Evolutionary conservation across 306 rosid genomes (phyloP).

Genomic region (Dalbergia cultrata): DNA sequence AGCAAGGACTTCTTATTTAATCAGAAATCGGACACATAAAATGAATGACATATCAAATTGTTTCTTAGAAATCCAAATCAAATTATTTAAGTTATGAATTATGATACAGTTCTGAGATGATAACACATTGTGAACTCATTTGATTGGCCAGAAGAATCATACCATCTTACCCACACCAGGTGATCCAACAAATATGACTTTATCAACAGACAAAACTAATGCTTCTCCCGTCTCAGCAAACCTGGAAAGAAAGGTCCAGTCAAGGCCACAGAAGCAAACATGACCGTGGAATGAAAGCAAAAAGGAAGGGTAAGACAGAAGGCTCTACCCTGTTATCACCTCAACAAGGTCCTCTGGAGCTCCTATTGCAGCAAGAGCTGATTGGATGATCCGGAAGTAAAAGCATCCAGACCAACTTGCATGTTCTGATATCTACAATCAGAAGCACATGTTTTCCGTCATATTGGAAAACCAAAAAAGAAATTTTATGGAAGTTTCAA

Average conservation of each 20-base stretch:
- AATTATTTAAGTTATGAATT: conserved; percentile 16
- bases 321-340: conserved; percentile 78
- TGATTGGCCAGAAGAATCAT: conserved; percentile 53
- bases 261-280: conserved; percentile 30
- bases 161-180: conserved; percentile 96
- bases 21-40: conserved; percentile 6
- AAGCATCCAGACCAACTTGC: conserved; percentile 99
- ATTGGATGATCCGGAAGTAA: conserved; percentile 84
- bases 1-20: conserved; percentile 12
- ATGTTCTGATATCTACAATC: conserved; percentile 84
- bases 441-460: conserved; percentile 43
- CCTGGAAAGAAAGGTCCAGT: conserved; percentile 56
- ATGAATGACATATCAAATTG: conserved; percentile 26
- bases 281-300: conserved; percentile 18
- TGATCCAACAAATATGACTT: conserved; percentile 89
- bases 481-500: conserved; percentile 8
- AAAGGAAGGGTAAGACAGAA: conserved; percentile 21
- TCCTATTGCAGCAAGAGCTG: conserved; percentile 95
- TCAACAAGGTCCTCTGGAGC: conserved; percentile 96
- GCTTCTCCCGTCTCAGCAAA: conserved; percentile 96
- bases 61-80: conserved; percentile 20
- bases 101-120: conserved; percentile 12
- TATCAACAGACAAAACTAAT: conserved; percentile 87
- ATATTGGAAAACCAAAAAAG: conserved; percentile 39
- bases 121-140: conserved; percentile 8